phyloP scores from a whole-genome alignment of 1,139 yeast species.

The Lodderomyces metapsilosis region DNA sequence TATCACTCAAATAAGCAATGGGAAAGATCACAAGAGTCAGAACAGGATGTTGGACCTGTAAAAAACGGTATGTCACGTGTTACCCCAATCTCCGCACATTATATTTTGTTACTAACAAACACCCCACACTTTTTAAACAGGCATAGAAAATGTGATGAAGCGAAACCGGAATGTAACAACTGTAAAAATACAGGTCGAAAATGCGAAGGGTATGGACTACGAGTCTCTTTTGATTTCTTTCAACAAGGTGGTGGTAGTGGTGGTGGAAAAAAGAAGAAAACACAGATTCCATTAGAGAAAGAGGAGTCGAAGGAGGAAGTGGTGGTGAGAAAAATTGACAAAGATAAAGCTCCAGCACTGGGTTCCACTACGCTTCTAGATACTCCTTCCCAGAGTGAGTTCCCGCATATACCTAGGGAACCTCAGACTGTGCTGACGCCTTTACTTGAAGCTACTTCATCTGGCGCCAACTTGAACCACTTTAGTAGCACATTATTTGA shows the following conservation, averaged over 20 bases:
- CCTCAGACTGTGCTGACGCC: not conserved
- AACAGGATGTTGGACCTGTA: conserved; percentile 53
- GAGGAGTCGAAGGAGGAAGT: not conserved
- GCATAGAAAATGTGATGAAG: conserved; percentile 57
- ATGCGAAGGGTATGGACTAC: conserved; percentile 51
- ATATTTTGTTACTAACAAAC: too few species aligned
- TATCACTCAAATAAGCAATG: too few species aligned
- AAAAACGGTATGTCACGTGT: conserved; percentile 32
- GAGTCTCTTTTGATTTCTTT: conserved; percentile 48
- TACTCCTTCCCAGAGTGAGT: too few species aligned
- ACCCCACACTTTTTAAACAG: not conserved
- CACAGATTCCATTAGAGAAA: not conserved
- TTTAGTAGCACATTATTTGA: conserved; percentile 18
- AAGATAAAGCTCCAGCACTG: not conserved
- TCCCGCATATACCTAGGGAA: not conserved
- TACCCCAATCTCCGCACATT: conserved; percentile 3
- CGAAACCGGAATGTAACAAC: conserved; percentile 52
- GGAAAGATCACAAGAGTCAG: conserved; percentile 46
- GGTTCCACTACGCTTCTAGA: too few species aligned
- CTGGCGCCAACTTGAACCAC: conserved; percentile 8
- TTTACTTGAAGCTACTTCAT: not conserved
- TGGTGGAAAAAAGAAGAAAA: conserved; percentile 10
- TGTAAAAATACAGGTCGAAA: conserved; percentile 43
- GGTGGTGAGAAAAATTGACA: not conserved
- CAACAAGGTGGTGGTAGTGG: conserved; percentile 24